phyloP scores from a whole-genome alignment of 2,329 filamentous ascomycete species.

The Chaetomium globosum region DNA sequence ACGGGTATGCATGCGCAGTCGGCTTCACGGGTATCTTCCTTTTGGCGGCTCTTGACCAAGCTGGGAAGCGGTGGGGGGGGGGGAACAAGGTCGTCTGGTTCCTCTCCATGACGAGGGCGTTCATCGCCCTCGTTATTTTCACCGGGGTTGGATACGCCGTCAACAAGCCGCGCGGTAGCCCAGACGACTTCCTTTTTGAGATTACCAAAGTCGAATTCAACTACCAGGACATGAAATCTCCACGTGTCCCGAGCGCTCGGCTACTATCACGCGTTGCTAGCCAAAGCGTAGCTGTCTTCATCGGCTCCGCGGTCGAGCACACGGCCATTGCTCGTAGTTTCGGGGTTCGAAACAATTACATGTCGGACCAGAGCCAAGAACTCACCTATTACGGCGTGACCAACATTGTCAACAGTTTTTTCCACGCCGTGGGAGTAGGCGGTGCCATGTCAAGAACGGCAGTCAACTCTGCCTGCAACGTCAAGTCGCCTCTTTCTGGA shows the following conservation, averaged over 20 bases:
- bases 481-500: constrained; percentile 63
- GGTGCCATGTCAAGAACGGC: constrained; percentile 69
- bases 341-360: constrained; percentile 62
- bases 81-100: constrained; percentile 61
- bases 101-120: constrained; percentile 61
- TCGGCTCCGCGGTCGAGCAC: constrained; percentile 64
- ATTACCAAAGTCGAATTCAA: constrained; percentile 60
- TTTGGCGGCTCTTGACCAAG: constrained; percentile 58
- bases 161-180: constrained; percentile 53
- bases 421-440: constrained; percentile 64
- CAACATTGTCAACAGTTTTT: constrained; percentile 67
- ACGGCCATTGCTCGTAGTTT: constrained; percentile 67
- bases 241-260: constrained; percentile 50
- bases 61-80: constrained; percentile 61
- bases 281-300: constrained; percentile 61
- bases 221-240: constrained; percentile 51
- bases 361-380: constrained; percentile 66
- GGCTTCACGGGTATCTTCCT: constrained; percentile 61
- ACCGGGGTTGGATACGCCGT: constrained; percentile 65
- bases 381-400: constrained; percentile 64
- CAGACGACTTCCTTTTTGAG: constrained; percentile 55
- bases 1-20: constrained; percentile 61
- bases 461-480: constrained; percentile 66
- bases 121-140: constrained; percentile 62
- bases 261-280: constrained; percentile 58